A percentile compares a stretch with the other conserved stretches of the same genome.
Evolutionary conservation across 306 rosid species (phyloP).

Genomic region (Malus sylvestris): DNA sequence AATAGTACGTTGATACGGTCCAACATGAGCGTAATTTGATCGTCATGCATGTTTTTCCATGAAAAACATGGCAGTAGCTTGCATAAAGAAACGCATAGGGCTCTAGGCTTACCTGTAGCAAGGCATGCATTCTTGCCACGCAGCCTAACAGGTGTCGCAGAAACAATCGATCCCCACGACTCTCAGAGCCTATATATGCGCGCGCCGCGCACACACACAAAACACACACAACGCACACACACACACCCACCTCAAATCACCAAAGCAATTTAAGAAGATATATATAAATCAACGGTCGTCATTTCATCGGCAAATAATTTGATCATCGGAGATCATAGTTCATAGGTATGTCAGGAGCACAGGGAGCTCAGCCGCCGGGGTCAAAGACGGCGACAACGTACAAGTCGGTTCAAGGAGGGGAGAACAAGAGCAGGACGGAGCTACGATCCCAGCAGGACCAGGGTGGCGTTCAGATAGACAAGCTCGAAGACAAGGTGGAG

Average conservation of each 20-base stretch:
- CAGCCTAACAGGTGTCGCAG: background rate
- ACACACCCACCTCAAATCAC: background rate
- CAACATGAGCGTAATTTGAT: background rate
- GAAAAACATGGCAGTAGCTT: background rate
- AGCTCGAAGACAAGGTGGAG: conserved; percentile 55
- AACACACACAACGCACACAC: background rate
- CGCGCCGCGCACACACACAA: background rate
- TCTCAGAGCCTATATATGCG: background rate
- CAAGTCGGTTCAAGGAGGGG: conserved; percentile 56
- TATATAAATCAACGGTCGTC: background rate
- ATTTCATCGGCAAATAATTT: no score
- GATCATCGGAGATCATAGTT: no score
- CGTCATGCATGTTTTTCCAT: background rate
- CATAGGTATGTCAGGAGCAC: conserved; percentile 67
- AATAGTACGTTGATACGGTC: no score
- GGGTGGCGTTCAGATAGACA: conserved; percentile 64
- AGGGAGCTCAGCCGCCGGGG: conserved; percentile 66
- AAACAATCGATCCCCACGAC: background rate
- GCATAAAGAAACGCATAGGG: background rate
- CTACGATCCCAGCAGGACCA: conserved; percentile 52
- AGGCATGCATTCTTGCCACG: background rate
- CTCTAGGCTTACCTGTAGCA: background rate
- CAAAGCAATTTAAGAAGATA: no score
- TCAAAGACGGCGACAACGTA: conserved; percentile 60
- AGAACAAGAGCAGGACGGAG: conserved; percentile 53